These are phyloP conservation scores for Mortierella sp. DNA, from an alignment of 371 early-diverging fungal genomes.

Conservation along the genomic window DNA sequence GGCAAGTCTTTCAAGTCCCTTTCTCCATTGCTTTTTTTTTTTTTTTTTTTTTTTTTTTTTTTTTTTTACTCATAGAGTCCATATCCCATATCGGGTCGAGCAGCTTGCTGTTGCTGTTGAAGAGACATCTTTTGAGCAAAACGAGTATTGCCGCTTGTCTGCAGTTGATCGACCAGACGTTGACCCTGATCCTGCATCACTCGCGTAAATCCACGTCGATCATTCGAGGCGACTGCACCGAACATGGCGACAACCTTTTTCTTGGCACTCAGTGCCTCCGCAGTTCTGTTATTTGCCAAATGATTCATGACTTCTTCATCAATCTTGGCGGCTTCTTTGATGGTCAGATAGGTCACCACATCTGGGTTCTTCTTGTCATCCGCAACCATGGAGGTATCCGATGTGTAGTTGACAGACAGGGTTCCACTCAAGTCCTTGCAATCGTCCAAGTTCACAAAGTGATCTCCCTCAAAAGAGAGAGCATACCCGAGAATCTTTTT, in stretches of 20 bases:
- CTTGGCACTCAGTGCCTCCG: constrained; percentile 26
- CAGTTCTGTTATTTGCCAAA: constrained; percentile 32
- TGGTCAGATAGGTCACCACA: constrained; percentile 27
- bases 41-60: neutral
- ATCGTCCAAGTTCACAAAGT: constrained; percentile 27
- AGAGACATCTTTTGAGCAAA: constrained; percentile 18
- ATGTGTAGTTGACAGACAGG: constrained; percentile 27
- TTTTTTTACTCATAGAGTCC: constrained; percentile 8
- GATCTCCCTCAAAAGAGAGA: constrained; percentile 29
- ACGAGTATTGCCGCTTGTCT: constrained; percentile 22
- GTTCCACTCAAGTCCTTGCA: constrained; percentile 30
- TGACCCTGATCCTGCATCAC: constrained; percentile 21
- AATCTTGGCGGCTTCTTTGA: constrained; percentile 27
- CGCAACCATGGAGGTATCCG: constrained; percentile 17
- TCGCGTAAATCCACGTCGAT: constrained; percentile 25
- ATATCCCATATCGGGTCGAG: constrained; percentile 1
- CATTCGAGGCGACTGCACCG: constrained; percentile 5
- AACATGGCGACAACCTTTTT: constrained; percentile 23
- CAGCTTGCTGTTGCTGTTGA: constrained; percentile 15
- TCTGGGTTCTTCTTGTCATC: constrained; percentile 31
- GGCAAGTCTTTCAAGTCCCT: no score
- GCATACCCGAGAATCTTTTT: constrained; percentile 25
- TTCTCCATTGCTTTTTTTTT: neutral
- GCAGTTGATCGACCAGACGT: constrained; percentile 22
- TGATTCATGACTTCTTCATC: constrained; percentile 28